Percentiles rank a stretch among this genome's conserved stretches.
Conservation (phyloP, 129 eudicot species). For the Pittosporum tobira region DNA sequence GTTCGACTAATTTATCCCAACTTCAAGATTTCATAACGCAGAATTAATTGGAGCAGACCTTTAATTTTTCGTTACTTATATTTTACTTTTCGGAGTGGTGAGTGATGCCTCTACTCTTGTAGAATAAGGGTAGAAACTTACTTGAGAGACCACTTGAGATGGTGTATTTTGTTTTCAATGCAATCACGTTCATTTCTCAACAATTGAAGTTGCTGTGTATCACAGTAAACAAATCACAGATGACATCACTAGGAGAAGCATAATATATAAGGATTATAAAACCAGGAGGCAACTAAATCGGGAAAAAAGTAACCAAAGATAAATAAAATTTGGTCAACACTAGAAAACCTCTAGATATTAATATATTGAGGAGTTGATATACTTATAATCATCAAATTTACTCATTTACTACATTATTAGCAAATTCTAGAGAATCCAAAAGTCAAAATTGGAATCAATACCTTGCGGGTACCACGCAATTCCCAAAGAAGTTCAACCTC, state of each 20-base stretch:
- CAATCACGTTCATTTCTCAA: slow-evolving; percentile 70
- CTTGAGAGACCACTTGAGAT: slow-evolving; percentile 78
- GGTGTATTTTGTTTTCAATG: slow-evolving; percentile 78
- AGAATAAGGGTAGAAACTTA: slow-evolving; percentile 18
- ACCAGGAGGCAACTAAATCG: neutral
- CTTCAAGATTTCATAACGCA: neutral
- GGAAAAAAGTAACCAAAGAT: neutral
- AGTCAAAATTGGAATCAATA: slow-evolving; percentile 12
- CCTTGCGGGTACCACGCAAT: slow-evolving; percentile 79
- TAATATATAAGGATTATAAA: neutral
- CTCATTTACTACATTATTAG: neutral
- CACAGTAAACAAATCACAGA: neutral
- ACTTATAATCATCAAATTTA: neutral
- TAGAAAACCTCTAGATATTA: neutral
- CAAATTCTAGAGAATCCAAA: neutral
- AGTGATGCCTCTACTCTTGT: neutral
- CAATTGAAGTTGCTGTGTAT: slow-evolving; percentile 59
- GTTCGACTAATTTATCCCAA: neutral
- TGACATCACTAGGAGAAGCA: neutral
- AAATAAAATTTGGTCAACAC: neutral
- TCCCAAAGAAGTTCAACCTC: slow-evolving; percentile 82
- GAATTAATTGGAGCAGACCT: neutral
- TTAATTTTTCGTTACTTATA: too few species aligned
- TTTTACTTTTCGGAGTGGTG: neutral
- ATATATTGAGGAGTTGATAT: neutral